Conservation (phyloP, 2,329 filamentous ascomycete species). For the Trichothecium roseum region DNA sequence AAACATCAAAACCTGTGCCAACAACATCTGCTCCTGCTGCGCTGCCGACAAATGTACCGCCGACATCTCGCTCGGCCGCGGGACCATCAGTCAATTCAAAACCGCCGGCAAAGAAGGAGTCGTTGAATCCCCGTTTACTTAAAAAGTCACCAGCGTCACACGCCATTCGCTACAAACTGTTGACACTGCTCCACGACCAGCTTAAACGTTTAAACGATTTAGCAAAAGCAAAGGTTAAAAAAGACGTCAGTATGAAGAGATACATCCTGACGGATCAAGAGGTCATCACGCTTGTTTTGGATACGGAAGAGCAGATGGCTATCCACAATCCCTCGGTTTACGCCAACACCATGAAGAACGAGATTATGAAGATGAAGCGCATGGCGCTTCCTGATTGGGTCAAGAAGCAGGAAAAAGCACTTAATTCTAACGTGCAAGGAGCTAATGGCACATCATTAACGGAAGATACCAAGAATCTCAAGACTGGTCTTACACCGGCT, state of each 20-base stretch:
- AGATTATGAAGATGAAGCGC: conserved; percentile 64
- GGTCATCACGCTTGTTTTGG: conserved; percentile 57
- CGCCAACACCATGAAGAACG: conserved; percentile 72
- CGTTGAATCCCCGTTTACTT: conserved; percentile 58
- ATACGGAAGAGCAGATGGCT: conserved; percentile 71
- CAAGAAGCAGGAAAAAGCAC: conserved; percentile 38
- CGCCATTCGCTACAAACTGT: conserved; percentile 42
- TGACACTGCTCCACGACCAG: conserved; percentile 56
- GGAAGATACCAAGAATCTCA: conserved; percentile 39
- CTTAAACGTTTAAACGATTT: conserved; percentile 54
- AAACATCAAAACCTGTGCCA: not conserved
- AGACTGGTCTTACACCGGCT: conserved; percentile 56
- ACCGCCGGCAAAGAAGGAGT: conserved; percentile 24
- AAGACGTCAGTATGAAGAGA: conserved; percentile 37
- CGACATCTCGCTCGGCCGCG: not conserved
- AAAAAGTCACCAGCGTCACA: conserved; percentile 46
- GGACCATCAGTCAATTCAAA: not conserved
- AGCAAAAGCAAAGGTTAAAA: conserved; percentile 29
- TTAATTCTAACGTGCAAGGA: not conserved
- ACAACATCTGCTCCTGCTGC: not conserved
- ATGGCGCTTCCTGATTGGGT: conserved; percentile 67
- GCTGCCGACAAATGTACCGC: not conserved
- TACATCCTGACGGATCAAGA: conserved; percentile 49
- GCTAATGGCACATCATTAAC: too few relatives aligned
- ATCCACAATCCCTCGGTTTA: conserved; percentile 62